These are phyloP conservation scores for Triticum urartu DNA, from an alignment of 176 grass and related monocot genomes.

Conservation along the genomic window DNA sequence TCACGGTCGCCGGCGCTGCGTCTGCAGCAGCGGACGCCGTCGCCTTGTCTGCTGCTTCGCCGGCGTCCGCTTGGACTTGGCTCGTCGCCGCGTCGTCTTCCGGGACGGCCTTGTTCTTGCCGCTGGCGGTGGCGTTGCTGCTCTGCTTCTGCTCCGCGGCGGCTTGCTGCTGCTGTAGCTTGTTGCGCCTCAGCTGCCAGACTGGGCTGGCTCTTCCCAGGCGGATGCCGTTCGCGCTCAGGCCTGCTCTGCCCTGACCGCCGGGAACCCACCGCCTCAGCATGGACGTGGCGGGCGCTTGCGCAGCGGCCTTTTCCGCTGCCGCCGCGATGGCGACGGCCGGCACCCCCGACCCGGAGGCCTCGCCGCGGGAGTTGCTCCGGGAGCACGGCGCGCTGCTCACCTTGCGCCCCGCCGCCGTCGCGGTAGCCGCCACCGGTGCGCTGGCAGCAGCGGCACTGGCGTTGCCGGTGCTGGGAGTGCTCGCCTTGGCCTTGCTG, in stretches of 20 bases:
- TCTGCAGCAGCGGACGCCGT: not conserved
- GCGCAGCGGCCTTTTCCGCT: not conserved
- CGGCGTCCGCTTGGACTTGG: not conserved
- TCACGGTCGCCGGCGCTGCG: constrained; percentile 26
- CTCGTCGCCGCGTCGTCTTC: not conserved
- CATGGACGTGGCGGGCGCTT: constrained; percentile 30
- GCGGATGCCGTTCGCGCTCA: constrained; percentile 50
- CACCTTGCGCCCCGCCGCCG: constrained; percentile 35
- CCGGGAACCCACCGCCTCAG: constrained; percentile 54
- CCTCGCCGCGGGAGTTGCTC: constrained; percentile 91
- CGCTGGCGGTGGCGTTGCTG: not conserved
- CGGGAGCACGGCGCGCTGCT: constrained; percentile 94
- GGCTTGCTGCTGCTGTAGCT: constrained; percentile 48
- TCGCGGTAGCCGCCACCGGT: not conserved
- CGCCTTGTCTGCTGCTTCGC: constrained; percentile 7
- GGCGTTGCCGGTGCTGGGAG: not conserved
- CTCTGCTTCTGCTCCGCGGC: constrained; percentile 47
- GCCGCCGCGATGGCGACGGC: not conserved
- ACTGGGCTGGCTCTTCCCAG: constrained; percentile 65
- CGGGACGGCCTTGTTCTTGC: constrained; percentile 20
- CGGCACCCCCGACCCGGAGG: constrained; percentile 22
- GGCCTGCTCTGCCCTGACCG: constrained; percentile 29
- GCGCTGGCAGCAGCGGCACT: not conserved
- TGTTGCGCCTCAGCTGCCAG: constrained; percentile 76
- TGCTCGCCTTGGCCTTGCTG: constrained; percentile 23